A percentile compares a stretch with the other conserved stretches of the same genome.
Conservation (phyloP, 1,139 yeast species). For the Kodamaea derodonti region DNA sequence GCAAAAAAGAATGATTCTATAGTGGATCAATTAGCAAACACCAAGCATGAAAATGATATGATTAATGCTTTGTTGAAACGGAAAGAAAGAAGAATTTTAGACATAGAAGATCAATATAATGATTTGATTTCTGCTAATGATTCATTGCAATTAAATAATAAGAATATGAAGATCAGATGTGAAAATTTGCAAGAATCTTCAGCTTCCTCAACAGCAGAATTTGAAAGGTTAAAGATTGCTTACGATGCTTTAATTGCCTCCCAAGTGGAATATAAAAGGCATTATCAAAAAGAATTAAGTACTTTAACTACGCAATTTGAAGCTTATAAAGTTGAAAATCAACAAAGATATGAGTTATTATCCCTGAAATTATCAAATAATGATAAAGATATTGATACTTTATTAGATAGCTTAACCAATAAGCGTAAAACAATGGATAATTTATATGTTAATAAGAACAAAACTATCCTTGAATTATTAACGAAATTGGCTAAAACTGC, state of each 20-base stretch:
- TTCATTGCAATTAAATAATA: constrained; percentile 42
- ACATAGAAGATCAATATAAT: constrained; percentile 54
- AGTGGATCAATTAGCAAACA: constrained; percentile 63
- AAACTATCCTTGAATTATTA: constrained; percentile 42
- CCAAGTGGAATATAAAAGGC: constrained; percentile 53
- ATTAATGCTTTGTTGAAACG: constrained; percentile 58
- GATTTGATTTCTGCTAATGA: constrained; percentile 45
- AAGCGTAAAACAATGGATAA: constrained; percentile 42
- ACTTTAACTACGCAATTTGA: constrained; percentile 32
- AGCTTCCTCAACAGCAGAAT: constrained; percentile 46
- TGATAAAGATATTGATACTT: constrained; percentile 44
- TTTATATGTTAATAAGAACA: constrained; percentile 46
- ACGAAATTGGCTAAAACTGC: constrained; percentile 43
- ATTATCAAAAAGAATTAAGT: constrained; percentile 38
- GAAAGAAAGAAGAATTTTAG: constrained; percentile 60
- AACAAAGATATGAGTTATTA: constrained; percentile 26
- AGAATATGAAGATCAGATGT: constrained; percentile 47
- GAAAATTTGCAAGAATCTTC: constrained; percentile 48
- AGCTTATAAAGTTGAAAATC: constrained; percentile 34
- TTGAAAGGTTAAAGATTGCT: constrained; percentile 54
- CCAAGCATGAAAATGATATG: constrained; percentile 70
- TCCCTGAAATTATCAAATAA: constrained; percentile 27
- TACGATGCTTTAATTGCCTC: constrained; percentile 59
- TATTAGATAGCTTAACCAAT: constrained; percentile 39
- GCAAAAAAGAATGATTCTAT: constrained; percentile 54